Conservation (phyloP, 768 basidiomycete genomes). For the Kwoniella newhampshirensis region DNA sequence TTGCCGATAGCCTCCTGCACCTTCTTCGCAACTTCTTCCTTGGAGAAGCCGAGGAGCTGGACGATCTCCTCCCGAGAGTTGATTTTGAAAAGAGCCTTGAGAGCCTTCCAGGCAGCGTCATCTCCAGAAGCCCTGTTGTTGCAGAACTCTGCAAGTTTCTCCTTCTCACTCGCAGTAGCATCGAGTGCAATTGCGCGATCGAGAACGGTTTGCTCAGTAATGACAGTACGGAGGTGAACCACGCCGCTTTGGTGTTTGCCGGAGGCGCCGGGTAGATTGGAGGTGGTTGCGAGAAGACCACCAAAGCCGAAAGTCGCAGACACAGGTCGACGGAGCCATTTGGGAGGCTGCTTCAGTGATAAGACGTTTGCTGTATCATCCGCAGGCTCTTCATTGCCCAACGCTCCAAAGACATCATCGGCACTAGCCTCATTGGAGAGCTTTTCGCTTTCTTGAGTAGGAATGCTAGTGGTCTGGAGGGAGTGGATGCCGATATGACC, state of each 20-base stretch:
- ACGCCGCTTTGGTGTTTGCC: conserved; percentile 80
- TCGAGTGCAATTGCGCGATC: conserved; percentile 71
- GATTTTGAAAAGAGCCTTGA: conserved; percentile 74
- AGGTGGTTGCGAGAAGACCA: conserved; percentile 76
- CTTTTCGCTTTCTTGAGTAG: conserved; percentile 33
- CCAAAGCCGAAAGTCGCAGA: conserved; percentile 87
- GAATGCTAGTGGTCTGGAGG: conserved; percentile 78
- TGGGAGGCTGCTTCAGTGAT: conserved; percentile 90
- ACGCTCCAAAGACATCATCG: conserved; percentile 74
- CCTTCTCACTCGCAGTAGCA: conserved; percentile 60
- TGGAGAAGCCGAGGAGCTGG: conserved; percentile 86
- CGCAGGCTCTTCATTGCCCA: conserved; percentile 59
- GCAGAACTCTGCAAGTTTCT: conserved; percentile 67
- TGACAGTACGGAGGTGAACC: conserved; percentile 74
- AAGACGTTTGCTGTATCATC: conserved; percentile 59
- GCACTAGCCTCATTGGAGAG: conserved; percentile 55
- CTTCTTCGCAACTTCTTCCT: conserved; percentile 73
- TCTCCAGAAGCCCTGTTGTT: conserved; percentile 55
- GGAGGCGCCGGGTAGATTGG: conserved; percentile 62
- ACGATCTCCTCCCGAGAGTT: conserved; percentile 88
- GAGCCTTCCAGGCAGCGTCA: conserved; percentile 75
- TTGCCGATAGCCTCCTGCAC: conserved; percentile 80
- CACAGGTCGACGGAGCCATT: conserved; percentile 85
- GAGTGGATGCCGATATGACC: conserved; percentile 91
- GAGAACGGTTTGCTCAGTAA: conserved; percentile 72